phyloP scores from a whole-genome alignment of 495 filamentous ascomycete genomes.

The Chaetomidium leptoderma region DNA sequence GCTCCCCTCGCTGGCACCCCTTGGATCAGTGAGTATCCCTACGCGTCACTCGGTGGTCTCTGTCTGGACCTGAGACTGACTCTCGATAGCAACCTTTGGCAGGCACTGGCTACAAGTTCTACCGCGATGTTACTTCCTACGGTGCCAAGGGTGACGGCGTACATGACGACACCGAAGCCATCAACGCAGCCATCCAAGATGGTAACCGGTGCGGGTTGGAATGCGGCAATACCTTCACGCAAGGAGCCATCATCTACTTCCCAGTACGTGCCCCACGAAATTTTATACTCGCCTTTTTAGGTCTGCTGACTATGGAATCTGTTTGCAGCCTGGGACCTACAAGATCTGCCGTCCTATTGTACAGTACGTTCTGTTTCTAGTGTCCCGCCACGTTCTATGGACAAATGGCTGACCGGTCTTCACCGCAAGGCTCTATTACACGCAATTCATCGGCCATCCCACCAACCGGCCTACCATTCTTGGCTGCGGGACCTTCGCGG shows the following conservation, averaged over 20 bases:
- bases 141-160: background rate
- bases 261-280: constrained; percentile 47
- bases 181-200: constrained; percentile 70
- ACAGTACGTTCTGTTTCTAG: background rate
- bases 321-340: background rate
- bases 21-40: background rate
- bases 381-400: too few relatives aligned
- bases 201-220: constrained; percentile 67
- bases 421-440: background rate
- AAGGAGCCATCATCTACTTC: constrained; percentile 69
- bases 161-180: constrained; percentile 69
- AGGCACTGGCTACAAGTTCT: background rate
- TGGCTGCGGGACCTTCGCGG: background rate
- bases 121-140: constrained; percentile 10
- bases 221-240: constrained; percentile 67
- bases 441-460: background rate
- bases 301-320: background rate
- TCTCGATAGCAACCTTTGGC: background rate
- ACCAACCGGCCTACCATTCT: background rate
- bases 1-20: background rate
- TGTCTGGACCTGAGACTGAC: too few relatives aligned
- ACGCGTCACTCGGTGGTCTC: too few relatives aligned
- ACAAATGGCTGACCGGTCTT: too few relatives aligned
- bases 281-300: too few relatives aligned
- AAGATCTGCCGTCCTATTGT: background rate